These are phyloP conservation scores for Aspergillus luchuensis DNA, from an alignment of 2,329 filamentous ascomycete genomes.

Conservation along the genomic window DNA sequence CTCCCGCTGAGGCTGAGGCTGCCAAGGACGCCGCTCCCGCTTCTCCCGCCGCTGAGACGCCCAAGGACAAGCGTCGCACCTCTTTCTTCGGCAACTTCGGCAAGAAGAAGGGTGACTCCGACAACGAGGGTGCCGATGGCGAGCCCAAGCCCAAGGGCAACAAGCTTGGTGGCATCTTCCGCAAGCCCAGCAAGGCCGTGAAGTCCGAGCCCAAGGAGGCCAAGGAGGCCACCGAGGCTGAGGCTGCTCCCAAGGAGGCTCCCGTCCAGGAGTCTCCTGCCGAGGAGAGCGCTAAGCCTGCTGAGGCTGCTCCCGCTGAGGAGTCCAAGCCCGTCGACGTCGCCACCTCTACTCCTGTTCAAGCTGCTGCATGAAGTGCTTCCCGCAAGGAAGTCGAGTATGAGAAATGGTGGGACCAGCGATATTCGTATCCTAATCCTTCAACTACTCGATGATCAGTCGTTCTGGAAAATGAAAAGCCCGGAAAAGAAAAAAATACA, in stretches of 20 bases:
- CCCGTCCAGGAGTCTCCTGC: constrained; percentile 26
- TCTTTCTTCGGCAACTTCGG: constrained; percentile 59
- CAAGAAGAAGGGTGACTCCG: constrained; percentile 53
- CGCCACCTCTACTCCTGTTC: constrained; percentile 39
- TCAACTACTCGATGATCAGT: constrained; percentile 25
- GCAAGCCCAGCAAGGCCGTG: constrained; percentile 52
- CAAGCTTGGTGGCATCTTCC: constrained; percentile 52
- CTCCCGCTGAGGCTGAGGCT: constrained; percentile 44
- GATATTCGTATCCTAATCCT: constrained; percentile 32
- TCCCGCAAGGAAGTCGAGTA: constrained; percentile 39
- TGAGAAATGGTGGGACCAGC: constrained; percentile 47
- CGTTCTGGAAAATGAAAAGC: constrained; percentile 14
- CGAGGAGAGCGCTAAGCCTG: constrained; percentile 30
- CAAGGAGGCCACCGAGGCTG: constrained; percentile 30
- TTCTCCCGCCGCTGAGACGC: constrained; percentile 34
- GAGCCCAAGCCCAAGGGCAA: constrained; percentile 48
- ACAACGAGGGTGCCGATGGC: constrained; percentile 50
- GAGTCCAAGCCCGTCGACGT: constrained; percentile 39
- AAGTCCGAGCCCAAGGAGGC: constrained; percentile 46
- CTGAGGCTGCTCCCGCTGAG: constrained; percentile 30
- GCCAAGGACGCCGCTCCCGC: constrained; percentile 35
- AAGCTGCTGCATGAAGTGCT: constrained; percentile 47
- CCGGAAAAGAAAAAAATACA: constrained; percentile 14
- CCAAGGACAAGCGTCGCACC: constrained; percentile 53
- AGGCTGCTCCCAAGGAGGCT: constrained; percentile 33